Conservation (phyloP, 2,329 filamentous ascomycete genomes). For the Colletotrichum kahawae region DNA sequence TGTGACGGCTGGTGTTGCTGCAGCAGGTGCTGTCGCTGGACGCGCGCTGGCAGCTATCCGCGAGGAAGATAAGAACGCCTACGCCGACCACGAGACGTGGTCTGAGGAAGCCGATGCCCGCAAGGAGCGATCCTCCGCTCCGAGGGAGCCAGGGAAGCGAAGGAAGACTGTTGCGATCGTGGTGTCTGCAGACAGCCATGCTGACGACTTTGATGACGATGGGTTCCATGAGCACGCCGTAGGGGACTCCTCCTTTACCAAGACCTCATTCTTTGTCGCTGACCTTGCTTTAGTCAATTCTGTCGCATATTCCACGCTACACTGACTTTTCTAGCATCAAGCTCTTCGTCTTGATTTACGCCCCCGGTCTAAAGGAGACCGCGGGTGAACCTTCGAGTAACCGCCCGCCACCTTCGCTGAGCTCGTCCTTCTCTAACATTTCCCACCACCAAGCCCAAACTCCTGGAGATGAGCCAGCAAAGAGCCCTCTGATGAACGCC, state of each 20-base stretch:
- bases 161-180: slow-evolving; percentile 87
- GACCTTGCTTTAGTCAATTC: slow-evolving; percentile 66
- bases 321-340: slow-evolving; percentile 76
- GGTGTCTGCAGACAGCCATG: slow-evolving; percentile 76
- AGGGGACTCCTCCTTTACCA: slow-evolving; percentile 43
- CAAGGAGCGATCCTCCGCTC: slow-evolving; percentile 46
- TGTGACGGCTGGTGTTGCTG: slow-evolving; percentile 81
- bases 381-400: slow-evolving; percentile 58
- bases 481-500: slow-evolving; percentile 57
- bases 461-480: slow-evolving; percentile 64
- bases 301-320: slow-evolving; percentile 84
- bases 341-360: slow-evolving; percentile 89
- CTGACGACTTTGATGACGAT: slow-evolving; percentile 64
- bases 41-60: slow-evolving; percentile 83
- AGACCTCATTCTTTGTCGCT: not conserved
- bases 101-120: slow-evolving; percentile 85
- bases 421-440: slow-evolving; percentile 90
- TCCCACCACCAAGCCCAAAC: slow-evolving; percentile 73
- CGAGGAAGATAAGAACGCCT: slow-evolving; percentile 81
- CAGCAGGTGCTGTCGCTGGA: slow-evolving; percentile 81
- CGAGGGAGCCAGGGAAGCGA: slow-evolving; percentile 47
- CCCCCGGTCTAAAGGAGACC: slow-evolving; percentile 77
- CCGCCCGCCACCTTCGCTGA: slow-evolving; percentile 67
- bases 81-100: slow-evolving; percentile 89
- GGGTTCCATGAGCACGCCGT: slow-evolving; percentile 81